Base-by-base conservation (phyloP, 345 rosid species). In the Trapa incisa region DNA sequence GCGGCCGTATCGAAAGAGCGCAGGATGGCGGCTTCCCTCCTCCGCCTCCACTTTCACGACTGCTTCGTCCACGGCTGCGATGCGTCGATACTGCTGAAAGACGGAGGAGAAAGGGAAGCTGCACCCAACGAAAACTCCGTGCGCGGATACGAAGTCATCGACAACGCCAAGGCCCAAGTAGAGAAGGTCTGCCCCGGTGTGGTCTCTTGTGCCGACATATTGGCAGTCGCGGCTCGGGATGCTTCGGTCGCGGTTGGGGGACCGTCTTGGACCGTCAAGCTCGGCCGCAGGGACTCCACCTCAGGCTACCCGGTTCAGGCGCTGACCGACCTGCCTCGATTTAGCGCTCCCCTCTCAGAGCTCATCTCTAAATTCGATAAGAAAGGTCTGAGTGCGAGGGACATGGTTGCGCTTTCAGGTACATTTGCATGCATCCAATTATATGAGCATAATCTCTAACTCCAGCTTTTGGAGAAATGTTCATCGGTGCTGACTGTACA, bases 61-160 rank as follows among this genome's bases (percentile, higher is more conserved):
- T 83, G 86, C 63, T 85, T 85, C 66, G 86, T 85, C 62, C 77
- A 86, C 89, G 95, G 95, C 16, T 88, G 95, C 68, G 96, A 89
- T 48, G 92, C 76, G 0, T 89, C 90, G 29, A n/a, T n/a, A 73
- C 84, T 86, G 65, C 68, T 89, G 57, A 79, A 79, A 6, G 75
- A 82, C 2, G 80, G 67, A 37, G 85, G 85, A 36, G 91, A 88
- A 74, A 86, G 86, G 75, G 71, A 73, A 43, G 83, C 88, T 0
- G 0, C 0, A 7, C 68, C 84, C 0, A 88, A 86, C 50, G 37
- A 15, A 7, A 76, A 79, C 22, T 86, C 89, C 0, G 72, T 74
- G 3, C 61, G 96, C 32, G 91, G 89, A 81, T 6, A n/a, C n/a
- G 83, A 78, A 16, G 89, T 84, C 63, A 83, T 89, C 41, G 96